A percentile compares a stretch with the other conserved stretches of the same genome.
phyloP scores from a whole-genome alignment of 2,329 filamentous ascomycete species.

The Cordyceps fumosorosea region DNA sequence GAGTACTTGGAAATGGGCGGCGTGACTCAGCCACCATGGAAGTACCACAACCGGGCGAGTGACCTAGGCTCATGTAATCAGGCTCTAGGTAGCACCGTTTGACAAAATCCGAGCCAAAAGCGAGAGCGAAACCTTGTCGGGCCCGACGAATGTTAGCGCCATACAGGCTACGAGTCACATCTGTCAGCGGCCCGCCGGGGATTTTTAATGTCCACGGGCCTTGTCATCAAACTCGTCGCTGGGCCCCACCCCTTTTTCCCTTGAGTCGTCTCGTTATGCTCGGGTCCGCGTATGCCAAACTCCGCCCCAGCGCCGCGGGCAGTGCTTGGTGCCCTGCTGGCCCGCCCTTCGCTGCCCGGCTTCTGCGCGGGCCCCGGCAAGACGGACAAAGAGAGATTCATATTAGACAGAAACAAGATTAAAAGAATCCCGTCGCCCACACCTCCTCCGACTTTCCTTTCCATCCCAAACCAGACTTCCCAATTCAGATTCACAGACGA shows the following conservation, averaged over 20 bases:
- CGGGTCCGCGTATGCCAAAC: conserved; percentile 27
- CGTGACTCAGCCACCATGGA: not conserved
- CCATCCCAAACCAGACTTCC: not conserved
- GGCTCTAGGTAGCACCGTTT: no score
- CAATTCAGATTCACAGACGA: not conserved
- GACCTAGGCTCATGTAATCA: conserved; percentile 1
- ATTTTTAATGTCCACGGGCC: conserved; percentile 13
- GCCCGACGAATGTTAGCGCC: not conserved
- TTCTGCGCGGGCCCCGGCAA: not conserved
- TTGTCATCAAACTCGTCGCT: not conserved
- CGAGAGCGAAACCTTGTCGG: not conserved
- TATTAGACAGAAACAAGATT: conserved; percentile 14
- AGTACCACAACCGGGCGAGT: conserved; percentile 14
- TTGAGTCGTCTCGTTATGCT: conserved; percentile 15
- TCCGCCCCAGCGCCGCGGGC: conserved; percentile 20
- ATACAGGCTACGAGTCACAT: not conserved
- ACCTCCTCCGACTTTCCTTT: not conserved
- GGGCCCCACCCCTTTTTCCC: not conserved
- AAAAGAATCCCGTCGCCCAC: conserved; percentile 21
- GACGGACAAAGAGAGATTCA: not conserved
- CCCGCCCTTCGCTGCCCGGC: not conserved
- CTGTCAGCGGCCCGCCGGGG: conserved; percentile 12
- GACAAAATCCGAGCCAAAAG: conserved; percentile 1
- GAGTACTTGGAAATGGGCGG: conserved; percentile 7
- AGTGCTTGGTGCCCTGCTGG: not conserved